Base-by-base conservation (phyloP, 257 asterid species). In the Primulina eburnea region DNA sequence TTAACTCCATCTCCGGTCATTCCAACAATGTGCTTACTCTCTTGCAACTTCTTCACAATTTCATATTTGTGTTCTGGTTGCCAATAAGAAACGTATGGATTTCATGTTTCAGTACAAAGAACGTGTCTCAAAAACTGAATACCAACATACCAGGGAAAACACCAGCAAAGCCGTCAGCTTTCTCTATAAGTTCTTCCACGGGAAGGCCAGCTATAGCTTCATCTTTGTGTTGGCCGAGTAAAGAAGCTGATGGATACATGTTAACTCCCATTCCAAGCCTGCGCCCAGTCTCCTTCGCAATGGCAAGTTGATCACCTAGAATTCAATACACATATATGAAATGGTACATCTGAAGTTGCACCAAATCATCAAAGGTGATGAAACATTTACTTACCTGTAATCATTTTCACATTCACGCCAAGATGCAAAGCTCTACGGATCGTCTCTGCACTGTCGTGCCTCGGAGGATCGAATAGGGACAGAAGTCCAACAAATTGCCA, bases 1-100 rank as follows among this genome's bases (percentile, higher is more conserved):
- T 92, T 92, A 18, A 92, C 98, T 40, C 98, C 98, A 78, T 92
- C 98, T 30, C 98, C 98, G 0, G 98, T 92, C 98, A 92, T 92
- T 56, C 98, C 98, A 71, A 81, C 88, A 74, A 92, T 86, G 82
- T 92, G 98, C 84, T 92, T 90, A 71, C 84, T 77, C 78, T 92
- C 97, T 67, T 92, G 98, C 88, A 92, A 78, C 82, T 87, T 90
- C 90, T 90, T 92, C 81, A 92, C 98, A 5, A 92, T 92, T 78
- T 92, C 98, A 30, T 92, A 92, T 68, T 92, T 92, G 89, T 92
- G 98, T 85, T 92, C 98, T 92, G 88, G 2, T 2, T 6, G 28
- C 60, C 55, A 33, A 21, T 8, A 50, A 50, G 37, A 33, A 33
- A 33, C 62, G 32, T 4, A 68, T 14, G 53, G n/a, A n/a, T 35